A percentile compares a stretch with the other conserved stretches of the same genome.
These are phyloP conservation scores for Rhododendron williamsianum DNA, from an alignment of 148 eudicot species.

Conservation along the genomic window DNA sequence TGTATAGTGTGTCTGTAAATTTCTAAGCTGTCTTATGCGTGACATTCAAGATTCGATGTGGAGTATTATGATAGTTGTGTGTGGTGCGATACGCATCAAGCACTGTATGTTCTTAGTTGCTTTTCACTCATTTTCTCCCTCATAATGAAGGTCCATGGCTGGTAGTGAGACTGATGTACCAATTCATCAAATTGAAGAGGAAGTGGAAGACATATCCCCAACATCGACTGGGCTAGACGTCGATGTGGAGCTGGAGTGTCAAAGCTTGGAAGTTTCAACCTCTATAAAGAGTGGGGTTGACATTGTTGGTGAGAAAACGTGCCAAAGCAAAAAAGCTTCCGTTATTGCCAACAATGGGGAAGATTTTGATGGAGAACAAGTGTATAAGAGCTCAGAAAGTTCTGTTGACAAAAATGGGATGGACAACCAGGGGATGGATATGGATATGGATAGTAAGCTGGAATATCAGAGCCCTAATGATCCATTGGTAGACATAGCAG, in stretches of 20 bases:
- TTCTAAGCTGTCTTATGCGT: not conserved
- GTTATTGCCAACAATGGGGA: not conserved
- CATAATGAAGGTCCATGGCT: slow-evolving; percentile 18
- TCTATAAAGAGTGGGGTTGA: not conserved
- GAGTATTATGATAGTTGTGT: not conserved
- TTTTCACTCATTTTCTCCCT: not conserved
- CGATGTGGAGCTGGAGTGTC: slow-evolving; percentile 11
- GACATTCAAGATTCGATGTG: not conserved
- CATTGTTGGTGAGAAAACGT: not conserved
- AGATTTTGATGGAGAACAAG: slow-evolving; percentile 1
- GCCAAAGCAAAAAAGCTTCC: not conserved
- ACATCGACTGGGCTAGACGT: slow-evolving; percentile 5
- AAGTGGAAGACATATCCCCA: slow-evolving; percentile 7
- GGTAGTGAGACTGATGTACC: slow-evolving; percentile 6
- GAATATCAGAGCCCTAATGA: slow-evolving; percentile 7
- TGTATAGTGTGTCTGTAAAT: not conserved
- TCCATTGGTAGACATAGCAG: not conserved
- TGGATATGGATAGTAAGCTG: slow-evolving; percentile 7
- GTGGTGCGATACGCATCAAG: not conserved
- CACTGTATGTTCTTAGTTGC: not conserved
- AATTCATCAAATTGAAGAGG: slow-evolving; percentile 7
- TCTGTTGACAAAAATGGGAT: slow-evolving; percentile 12
- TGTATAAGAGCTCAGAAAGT: not conserved
- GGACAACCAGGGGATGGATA: slow-evolving; percentile 13
- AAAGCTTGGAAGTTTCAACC: slow-evolving; percentile 4